Evolutionary conservation across 2,329 filamentous ascomycete species (phyloP).

Genomic region (Xylaria hypoxylon): DNA sequence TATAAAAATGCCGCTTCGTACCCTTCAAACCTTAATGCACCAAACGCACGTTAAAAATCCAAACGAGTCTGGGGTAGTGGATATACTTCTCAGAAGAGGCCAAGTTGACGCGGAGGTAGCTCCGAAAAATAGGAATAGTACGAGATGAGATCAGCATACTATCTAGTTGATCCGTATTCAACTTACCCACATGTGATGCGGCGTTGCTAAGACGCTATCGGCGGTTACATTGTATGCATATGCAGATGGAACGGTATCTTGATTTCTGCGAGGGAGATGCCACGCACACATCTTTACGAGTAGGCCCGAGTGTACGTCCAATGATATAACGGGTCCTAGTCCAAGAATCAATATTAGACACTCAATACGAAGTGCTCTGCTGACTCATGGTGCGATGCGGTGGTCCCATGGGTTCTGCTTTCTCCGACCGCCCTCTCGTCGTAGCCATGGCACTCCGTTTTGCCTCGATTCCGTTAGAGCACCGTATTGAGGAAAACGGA

Average conservation of each 20-base stretch:
- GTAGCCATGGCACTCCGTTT: too few species aligned
- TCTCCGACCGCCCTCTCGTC: too few species aligned
- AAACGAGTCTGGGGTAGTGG: not conserved
- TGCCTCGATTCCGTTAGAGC: too few species aligned
- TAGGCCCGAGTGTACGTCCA: not conserved
- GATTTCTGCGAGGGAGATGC: not conserved
- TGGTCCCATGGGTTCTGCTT: too few species aligned
- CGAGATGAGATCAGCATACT: conserved; percentile 10
- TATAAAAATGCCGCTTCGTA: not conserved
- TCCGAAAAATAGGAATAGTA: not conserved
- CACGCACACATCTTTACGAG: not conserved
- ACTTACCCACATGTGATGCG: not conserved
- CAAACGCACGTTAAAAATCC: not conserved
- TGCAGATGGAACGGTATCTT: too few species aligned
- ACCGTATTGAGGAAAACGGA: too few species aligned
- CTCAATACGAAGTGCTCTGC: too few species aligned
- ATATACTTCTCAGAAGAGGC: too few species aligned
- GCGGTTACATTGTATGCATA: not conserved
- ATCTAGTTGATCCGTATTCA: not conserved
- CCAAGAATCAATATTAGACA: too few species aligned
- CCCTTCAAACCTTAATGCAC: not conserved
- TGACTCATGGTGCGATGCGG: too few species aligned
- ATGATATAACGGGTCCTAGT: not conserved
- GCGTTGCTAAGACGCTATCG: not conserved
- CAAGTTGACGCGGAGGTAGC: not conserved